Base-by-base conservation (phyloP, 1,284 basidiomycete species). In the Ceratobasidium sp. region DNA sequence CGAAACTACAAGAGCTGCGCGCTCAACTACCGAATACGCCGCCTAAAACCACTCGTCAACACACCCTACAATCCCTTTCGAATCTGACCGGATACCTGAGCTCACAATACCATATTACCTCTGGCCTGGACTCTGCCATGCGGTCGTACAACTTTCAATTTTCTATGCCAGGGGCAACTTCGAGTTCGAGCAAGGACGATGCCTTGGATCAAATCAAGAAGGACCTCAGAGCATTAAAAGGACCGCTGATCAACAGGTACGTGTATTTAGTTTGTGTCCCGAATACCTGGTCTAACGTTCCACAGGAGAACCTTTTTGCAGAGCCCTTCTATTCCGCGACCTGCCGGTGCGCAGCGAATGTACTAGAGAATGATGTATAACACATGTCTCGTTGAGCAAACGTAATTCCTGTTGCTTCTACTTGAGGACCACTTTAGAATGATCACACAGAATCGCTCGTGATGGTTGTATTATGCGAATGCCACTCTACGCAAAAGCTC, bases 91-190 rank as follows among this genome's bases (percentile, higher is more conserved):
- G 71, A 17, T 74, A 74, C 29, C 59, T 74, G 9, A 74, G 71
- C 34, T 74, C 71, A 15, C 71, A 74, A 40, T 51, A 64, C 19
- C 71, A 74, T n/a, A 59, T 74, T 19, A 64, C 71, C 8, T 74
- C 71, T 15, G 71, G 57, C 13, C 40, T 74, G 25, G 59, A 62
- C 61, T 61, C 71, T 17, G 71, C 71, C n/a, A 61, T 61, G 22
- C 59, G 71, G n/a, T 52, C 71, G 22, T 74, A 74, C 22, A 43
- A 64, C 19, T 74, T 74, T 49, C 71, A 74, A 22, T 74, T 74
- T 40, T 49, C 71, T 22, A 74, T 74, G 71, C 71, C 71, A 22
- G 71, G 71, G 22, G 59, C 71, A 25, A 54, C 61, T 37, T 34
- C 71, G 6, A 64, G 29, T 22, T 4, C 57, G 15, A 25, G 29